Conservation (phyloP, 1,139 yeast species). For the Debaryomyces fabryi region DNA sequence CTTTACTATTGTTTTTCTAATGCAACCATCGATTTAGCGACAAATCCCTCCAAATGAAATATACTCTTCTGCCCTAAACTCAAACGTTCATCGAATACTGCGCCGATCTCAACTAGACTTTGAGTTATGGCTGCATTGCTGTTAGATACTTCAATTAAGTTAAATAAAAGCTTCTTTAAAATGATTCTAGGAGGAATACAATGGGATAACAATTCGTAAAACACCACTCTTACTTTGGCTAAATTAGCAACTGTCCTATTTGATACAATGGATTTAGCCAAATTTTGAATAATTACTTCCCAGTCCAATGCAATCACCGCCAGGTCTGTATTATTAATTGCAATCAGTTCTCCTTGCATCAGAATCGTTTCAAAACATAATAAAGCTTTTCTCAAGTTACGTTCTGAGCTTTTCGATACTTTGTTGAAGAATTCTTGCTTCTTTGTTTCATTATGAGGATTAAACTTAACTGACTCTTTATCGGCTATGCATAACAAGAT, state of each 20-base stretch:
- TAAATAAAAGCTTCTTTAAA: slow-evolving; percentile 66
- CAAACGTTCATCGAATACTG: slow-evolving; percentile 84
- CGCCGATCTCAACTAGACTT: slow-evolving; percentile 65
- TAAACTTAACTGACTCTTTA: slow-evolving; percentile 56
- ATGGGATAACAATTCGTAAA: slow-evolving; percentile 87
- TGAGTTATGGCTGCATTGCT: slow-evolving; percentile 38
- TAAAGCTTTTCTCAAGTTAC: slow-evolving; percentile 78
- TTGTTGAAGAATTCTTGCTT: slow-evolving; percentile 45
- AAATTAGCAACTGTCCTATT: slow-evolving; percentile 73
- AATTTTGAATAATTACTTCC: slow-evolving; percentile 71
- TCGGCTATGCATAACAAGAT: slow-evolving; percentile 59
- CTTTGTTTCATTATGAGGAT: slow-evolving; percentile 37
- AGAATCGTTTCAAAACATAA: slow-evolving; percentile 83
- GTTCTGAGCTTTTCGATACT: slow-evolving; percentile 59
- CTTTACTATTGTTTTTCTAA: slow-evolving; percentile 23
- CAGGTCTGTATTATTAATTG: slow-evolving; percentile 35
- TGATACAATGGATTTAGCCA: slow-evolving; percentile 61
- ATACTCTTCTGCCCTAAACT: slow-evolving; percentile 87
- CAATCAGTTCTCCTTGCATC: slow-evolving; percentile 65
- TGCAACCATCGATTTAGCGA: slow-evolving; percentile 81
- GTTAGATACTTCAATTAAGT: slow-evolving; percentile 49
- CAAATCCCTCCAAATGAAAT: slow-evolving; percentile 92
- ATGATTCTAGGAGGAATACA: slow-evolving; percentile 88
- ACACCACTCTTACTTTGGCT: slow-evolving; percentile 69
- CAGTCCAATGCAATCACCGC: slow-evolving; percentile 68